These are phyloP conservation scores for Puccinellia tenuiflora DNA, from an alignment of 176 grass and related monocot species.

Conservation along the genomic window DNA sequence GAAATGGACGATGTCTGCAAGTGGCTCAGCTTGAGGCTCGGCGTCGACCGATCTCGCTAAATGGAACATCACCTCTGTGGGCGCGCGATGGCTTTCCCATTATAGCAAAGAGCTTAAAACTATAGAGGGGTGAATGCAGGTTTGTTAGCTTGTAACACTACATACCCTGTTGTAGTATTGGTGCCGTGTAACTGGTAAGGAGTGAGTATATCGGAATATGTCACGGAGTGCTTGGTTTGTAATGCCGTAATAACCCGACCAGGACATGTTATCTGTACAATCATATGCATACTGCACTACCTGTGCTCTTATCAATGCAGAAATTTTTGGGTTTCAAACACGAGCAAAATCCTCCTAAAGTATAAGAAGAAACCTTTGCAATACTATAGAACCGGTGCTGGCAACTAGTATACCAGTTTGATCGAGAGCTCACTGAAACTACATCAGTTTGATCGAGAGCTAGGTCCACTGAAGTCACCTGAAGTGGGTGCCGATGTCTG, in stretches of 20 bases:
- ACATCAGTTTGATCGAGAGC: neutral
- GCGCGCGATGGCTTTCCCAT: neutral
- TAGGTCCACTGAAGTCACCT: neutral
- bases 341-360: neutral
- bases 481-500: neutral
- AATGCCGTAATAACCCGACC: neutral
- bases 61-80: neutral
- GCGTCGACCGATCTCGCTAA: slow-evolving; percentile 51
- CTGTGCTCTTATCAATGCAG: neutral
- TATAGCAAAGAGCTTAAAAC: neutral
- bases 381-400: neutral
- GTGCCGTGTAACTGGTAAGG: neutral
- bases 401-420: too few relatives aligned
- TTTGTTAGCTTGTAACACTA: neutral
- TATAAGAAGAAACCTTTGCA: neutral
- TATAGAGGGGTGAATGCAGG: neutral
- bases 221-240: neutral
- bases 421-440: too few relatives aligned
- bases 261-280: neutral
- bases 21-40: slow-evolving; percentile 56
- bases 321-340: neutral
- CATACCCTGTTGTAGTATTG: neutral
- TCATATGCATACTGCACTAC: neutral
- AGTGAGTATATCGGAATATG: neutral
- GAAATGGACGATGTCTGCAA: slow-evolving; percentile 84